Evolutionary conservation across 306 rosid genomes (phyloP).

Genomic region (Astragalus membranaceus): DNA sequence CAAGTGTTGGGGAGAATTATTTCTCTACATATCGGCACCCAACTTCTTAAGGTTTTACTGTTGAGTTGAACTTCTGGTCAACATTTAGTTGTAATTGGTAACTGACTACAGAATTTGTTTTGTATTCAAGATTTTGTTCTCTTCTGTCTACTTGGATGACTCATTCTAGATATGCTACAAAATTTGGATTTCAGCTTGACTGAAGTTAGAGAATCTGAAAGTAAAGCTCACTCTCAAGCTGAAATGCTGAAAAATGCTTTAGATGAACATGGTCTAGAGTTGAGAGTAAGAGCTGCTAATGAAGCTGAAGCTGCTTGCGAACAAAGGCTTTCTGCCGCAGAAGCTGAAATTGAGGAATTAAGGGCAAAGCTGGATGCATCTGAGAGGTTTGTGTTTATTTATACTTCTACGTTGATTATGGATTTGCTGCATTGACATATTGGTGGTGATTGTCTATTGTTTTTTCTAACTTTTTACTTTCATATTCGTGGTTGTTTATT

Average conservation of each 20-base stretch:
- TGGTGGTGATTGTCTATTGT: background rate
- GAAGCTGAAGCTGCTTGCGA: slow-evolving; percentile 97
- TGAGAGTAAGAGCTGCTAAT: slow-evolving; percentile 91
- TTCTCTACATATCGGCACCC: background rate
- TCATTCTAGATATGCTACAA: slow-evolving; percentile 19
- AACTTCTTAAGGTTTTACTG: slow-evolving; percentile 16
- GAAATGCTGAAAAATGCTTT: slow-evolving; percentile 70
- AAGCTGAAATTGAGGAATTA: slow-evolving; percentile 73
- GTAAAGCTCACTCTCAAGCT: slow-evolving; percentile 66
- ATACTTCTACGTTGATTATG: slow-evolving; percentile 1
- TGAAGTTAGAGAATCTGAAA: slow-evolving; percentile 81
- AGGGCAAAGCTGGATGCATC: slow-evolving; percentile 63
- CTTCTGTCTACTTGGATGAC: slow-evolving; percentile 7
- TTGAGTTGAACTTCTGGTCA: slow-evolving; percentile 11
- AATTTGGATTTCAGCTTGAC: slow-evolving; percentile 49
- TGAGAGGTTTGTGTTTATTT: slow-evolving; percentile 55
- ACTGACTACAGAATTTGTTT: background rate
- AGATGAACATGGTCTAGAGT: slow-evolving; percentile 87
- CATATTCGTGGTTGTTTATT: slow-evolving; percentile 6
- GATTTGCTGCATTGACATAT: slow-evolving; percentile 11
- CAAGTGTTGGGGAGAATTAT: slow-evolving; percentile 11
- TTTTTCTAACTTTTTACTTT: background rate
- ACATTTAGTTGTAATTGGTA: slow-evolving; percentile 7
- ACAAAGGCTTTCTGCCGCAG: slow-evolving; percentile 76
- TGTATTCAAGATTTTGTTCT: slow-evolving; percentile 1